Conservation (phyloP, 2,329 filamentous ascomycete genomes). For the Sporothrix dimorphospora region DNA sequence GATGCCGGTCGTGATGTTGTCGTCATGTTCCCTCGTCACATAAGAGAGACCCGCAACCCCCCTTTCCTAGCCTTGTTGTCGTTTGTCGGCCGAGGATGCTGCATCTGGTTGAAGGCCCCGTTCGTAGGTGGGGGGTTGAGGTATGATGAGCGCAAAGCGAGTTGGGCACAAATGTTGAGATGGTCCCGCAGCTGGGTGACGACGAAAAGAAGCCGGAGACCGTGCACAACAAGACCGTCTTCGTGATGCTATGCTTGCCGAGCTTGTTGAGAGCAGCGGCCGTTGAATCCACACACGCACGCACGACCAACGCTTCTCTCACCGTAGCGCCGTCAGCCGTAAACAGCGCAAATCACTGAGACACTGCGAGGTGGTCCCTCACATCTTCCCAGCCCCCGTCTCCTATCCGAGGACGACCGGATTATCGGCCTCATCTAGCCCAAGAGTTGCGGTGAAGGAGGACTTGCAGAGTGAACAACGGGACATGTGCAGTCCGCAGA, state of each 20-base stretch:
- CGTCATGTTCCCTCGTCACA: neutral
- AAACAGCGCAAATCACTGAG: neutral
- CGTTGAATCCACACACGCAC: neutral
- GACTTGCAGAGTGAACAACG: neutral
- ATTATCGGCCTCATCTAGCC: neutral
- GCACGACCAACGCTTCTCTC: neutral
- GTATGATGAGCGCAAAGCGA: neutral
- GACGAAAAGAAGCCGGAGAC: conserved; percentile 14
- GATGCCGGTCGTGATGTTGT: neutral
- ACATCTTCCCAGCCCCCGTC: neutral
- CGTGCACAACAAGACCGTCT: neutral
- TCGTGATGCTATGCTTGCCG: conserved; percentile 7
- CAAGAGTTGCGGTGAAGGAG: neutral
- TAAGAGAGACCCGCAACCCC: neutral
- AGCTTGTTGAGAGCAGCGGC: neutral
- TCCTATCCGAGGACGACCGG: neutral
- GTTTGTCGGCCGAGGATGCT: neutral
- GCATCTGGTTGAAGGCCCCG: neutral
- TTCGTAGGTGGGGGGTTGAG: neutral
- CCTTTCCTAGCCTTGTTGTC: neutral
- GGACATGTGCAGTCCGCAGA: neutral
- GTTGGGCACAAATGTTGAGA: neutral
- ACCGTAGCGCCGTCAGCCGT: neutral
- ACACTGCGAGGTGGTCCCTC: neutral
- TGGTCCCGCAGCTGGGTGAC: too few species aligned